Base-by-base conservation (phyloP, 345 rosid species). In the Rhodomyrtus tomentosa region DNA sequence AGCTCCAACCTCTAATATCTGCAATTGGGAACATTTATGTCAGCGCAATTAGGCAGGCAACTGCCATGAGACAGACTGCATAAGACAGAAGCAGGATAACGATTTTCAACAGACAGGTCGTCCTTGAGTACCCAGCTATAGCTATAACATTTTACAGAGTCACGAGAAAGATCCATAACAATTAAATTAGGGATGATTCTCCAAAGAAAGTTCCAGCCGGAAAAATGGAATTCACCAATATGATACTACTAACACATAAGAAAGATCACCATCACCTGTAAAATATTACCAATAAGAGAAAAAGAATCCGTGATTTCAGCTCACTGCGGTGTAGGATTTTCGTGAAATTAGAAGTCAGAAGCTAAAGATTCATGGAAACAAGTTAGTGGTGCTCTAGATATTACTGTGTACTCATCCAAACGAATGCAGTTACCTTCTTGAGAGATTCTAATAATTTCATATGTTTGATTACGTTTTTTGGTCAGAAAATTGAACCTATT, bases 1-100 rank as follows among this genome's bases (percentile, higher is more conserved):
- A 58, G 99, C 90, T 85, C 98, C 99, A 55, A 95, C 99, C 59
- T 93, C 92, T 89, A 97, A 89, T 81, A 97, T 94, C 99, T 97
- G 94, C 86, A 84, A 85, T 72, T 38, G 62, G 48, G 87, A 52
- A 86, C 10, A 85, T 59, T n/a, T 25, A 82, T 55, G 82, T 62
- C 82, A 32, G 83, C 5, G 76, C 45, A 36, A 36, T 4, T 68
- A 38, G 25, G 76, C 13, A 36, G 76, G 76, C 82, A 10, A 49
- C n/a, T 18, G 50, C 21, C 29, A 62, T 55, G 6, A 49, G 53
- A 36, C 29, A 22, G 32, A 58, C 29, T 0, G 14, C 40, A 21
- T 21, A 52, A 50, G 45, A 49, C 53, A 32, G 38, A 24, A 6
- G 0, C 10, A 10, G 54, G 2, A 51, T 40, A 52, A 81, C 10